Evolutionary conservation across 192 early-diverging fungal genomes (phyloP).

Genomic region (Helicostylum pulchrum): DNA sequence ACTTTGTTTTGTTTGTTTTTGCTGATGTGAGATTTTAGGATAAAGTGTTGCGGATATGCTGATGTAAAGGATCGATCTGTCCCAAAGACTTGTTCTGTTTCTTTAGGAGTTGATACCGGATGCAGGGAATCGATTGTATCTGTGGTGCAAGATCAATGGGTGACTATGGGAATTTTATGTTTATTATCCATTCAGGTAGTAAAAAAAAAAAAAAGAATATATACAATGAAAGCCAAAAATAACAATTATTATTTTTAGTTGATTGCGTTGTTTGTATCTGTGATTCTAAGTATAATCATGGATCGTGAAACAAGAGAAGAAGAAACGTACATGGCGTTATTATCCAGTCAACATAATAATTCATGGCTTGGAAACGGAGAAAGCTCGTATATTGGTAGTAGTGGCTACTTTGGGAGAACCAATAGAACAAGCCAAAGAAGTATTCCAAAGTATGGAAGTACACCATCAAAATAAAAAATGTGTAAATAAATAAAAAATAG

Average conservation of each 20-base stretch:
- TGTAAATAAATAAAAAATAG: not conserved
- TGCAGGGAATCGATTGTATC: constrained; percentile 7
- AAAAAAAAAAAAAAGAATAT: not conserved
- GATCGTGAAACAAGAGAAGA: constrained; percentile 18
- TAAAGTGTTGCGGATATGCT: constrained; percentile 23
- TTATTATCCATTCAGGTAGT: constrained; percentile 13
- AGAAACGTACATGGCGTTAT: constrained; percentile 16
- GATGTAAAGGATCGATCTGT: constrained; percentile 11
- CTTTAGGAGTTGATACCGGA: not conserved
- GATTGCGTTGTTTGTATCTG: constrained; percentile 2
- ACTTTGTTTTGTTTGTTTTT: too few species aligned
- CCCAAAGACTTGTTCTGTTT: not conserved
- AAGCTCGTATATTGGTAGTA: not conserved
- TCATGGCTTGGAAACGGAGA: constrained; percentile 11
- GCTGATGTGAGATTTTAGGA: not conserved
- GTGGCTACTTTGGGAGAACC: constrained; percentile 4
- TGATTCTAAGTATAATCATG: constrained; percentile 16
- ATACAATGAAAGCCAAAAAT: not conserved
- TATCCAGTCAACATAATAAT: constrained; percentile 11
- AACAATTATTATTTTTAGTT: not conserved
- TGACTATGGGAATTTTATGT: not conserved
- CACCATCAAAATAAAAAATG: not conserved
- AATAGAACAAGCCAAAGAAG: constrained; percentile 1
- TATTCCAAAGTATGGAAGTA: constrained; percentile 19
- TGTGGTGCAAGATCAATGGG: constrained; percentile 4